phyloP scores from a whole-genome alignment of 805 yeast genomes.

The Candida parachauliodes region DNA sequence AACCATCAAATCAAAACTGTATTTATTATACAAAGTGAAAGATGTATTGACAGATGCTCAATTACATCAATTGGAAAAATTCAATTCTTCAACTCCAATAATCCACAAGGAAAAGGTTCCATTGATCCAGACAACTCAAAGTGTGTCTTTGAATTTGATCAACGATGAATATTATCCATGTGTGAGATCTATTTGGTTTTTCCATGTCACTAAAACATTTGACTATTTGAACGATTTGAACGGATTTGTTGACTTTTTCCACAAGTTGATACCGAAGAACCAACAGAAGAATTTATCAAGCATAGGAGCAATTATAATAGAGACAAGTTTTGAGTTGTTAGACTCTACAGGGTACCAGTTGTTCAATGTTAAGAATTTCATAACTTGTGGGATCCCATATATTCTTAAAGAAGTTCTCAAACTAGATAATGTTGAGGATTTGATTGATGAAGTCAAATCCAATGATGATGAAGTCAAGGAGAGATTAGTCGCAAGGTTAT shows the following conservation, averaged over 20 bases:
- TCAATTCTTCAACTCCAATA: background rate
- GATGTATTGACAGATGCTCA: slow-evolving; percentile 6
- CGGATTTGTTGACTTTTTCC: slow-evolving; percentile 12
- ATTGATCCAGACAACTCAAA: background rate
- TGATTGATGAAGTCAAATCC: background rate
- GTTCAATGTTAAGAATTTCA: slow-evolving; percentile 34
- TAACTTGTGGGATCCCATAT: slow-evolving; percentile 26
- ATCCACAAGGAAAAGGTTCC: background rate
- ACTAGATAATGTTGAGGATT: slow-evolving; percentile 12
- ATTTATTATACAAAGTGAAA: slow-evolving; percentile 12
- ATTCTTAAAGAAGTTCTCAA: slow-evolving; percentile 15
- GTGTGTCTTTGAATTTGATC: slow-evolving; percentile 1
- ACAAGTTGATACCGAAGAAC: slow-evolving; percentile 9
- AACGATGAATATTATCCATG: slow-evolving; percentile 9
- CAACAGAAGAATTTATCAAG: slow-evolving; percentile 12
- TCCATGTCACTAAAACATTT: slow-evolving; percentile 21
- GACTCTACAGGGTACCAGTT: slow-evolving; percentile 11
- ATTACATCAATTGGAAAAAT: slow-evolving; percentile 6
- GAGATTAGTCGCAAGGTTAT: slow-evolving; percentile 27
- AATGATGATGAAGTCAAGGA: slow-evolving; percentile 15
- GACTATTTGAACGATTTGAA: slow-evolving; percentile 14
- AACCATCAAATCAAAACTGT: slow-evolving; percentile 13
- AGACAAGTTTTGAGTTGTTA: slow-evolving; percentile 19
- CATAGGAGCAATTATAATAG: slow-evolving; percentile 18
- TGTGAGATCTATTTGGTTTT: slow-evolving; percentile 28